Conservation (phyloP, 768 basidiomycete species). For the Lyophyllum shimeji region DNA sequence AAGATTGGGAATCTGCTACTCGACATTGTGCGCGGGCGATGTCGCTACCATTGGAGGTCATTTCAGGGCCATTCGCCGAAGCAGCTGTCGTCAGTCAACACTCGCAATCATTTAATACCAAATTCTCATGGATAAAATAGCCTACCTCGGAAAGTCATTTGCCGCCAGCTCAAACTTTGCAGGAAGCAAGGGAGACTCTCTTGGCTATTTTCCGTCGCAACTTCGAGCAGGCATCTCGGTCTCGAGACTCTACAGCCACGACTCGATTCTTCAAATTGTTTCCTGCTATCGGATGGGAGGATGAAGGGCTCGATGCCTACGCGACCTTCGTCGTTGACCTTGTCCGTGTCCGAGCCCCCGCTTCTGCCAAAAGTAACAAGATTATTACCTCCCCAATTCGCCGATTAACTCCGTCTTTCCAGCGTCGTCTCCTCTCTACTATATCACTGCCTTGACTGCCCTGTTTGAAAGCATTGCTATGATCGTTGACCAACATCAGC, state of each 20-base stretch:
- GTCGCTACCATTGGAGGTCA: conserved; percentile 75
- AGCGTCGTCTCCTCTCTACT: conserved; percentile 94
- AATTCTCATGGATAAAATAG: conserved; percentile 40
- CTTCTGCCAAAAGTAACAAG: conserved; percentile 76
- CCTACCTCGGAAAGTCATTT: conserved; percentile 87
- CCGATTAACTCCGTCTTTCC: conserved; percentile 13
- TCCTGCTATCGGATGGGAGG: conserved; percentile 92
- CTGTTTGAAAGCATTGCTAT: conserved; percentile 94
- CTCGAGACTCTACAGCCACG: conserved; percentile 81
- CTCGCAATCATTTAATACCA: background rate
- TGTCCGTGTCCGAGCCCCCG: conserved; percentile 74
- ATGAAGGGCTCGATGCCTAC: conserved; percentile 89
- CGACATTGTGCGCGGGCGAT: conserved; percentile 90
- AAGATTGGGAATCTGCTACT: conserved; percentile 96
- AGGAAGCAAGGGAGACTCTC: conserved; percentile 70
- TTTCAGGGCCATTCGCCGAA: conserved; percentile 84
- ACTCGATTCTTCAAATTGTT: conserved; percentile 97
- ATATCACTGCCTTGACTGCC: conserved; percentile 84
- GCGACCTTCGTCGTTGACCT: conserved; percentile 91
- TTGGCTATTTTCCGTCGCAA: conserved; percentile 75
- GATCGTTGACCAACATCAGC: conserved; percentile 97
- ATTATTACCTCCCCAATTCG: background rate
- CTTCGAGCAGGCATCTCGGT: conserved; percentile 79
- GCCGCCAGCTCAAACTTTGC: conserved; percentile 82
- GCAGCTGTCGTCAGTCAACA: conserved; percentile 69